Conservation (phyloP, 805 yeast species). For the Lipomyces kockii region DNA sequence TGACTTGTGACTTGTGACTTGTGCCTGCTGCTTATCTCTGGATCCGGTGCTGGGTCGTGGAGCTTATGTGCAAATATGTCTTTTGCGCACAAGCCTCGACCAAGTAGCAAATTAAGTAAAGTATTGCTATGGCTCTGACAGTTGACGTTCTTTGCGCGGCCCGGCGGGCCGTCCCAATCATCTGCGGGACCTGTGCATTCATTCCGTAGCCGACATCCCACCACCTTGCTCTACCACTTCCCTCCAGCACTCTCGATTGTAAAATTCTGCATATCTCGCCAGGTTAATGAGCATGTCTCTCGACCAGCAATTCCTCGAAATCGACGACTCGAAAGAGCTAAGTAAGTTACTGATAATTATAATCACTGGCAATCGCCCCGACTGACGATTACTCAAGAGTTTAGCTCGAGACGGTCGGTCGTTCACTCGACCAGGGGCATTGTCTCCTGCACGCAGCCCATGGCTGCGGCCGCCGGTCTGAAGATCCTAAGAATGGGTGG, state of each 20-base stretch:
- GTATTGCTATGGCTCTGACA: not conserved
- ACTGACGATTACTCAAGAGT: slow-evolving; percentile 37
- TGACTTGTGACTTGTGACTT: no score
- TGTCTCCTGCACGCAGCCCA: slow-evolving; percentile 75
- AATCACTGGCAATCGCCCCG: not conserved
- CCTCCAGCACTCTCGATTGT: not conserved
- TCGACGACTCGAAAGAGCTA: slow-evolving; percentile 31
- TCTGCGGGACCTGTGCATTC: no score
- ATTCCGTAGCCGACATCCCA: no score
- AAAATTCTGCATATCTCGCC: not conserved
- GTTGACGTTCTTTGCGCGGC: not conserved
- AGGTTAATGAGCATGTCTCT: slow-evolving; percentile 28
- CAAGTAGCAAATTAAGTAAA: no score
- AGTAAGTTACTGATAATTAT: slow-evolving; percentile 11
- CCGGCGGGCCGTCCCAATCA: not conserved
- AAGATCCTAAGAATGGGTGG: slow-evolving; percentile 72
- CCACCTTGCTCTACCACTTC: no score
- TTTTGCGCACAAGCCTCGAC: not conserved
- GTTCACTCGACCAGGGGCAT: slow-evolving; percentile 76
- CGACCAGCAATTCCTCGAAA: slow-evolving; percentile 36
- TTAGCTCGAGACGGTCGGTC: slow-evolving; percentile 68
- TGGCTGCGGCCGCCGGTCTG: slow-evolving; percentile 75
- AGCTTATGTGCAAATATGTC: not conserved
- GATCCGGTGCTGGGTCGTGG: no score
- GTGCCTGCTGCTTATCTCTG: no score